Percentiles rank a stretch among this genome's conserved stretches.
Evolutionary conservation across 345 rosid genomes (phyloP).

Genomic region (Viola odorata): DNA sequence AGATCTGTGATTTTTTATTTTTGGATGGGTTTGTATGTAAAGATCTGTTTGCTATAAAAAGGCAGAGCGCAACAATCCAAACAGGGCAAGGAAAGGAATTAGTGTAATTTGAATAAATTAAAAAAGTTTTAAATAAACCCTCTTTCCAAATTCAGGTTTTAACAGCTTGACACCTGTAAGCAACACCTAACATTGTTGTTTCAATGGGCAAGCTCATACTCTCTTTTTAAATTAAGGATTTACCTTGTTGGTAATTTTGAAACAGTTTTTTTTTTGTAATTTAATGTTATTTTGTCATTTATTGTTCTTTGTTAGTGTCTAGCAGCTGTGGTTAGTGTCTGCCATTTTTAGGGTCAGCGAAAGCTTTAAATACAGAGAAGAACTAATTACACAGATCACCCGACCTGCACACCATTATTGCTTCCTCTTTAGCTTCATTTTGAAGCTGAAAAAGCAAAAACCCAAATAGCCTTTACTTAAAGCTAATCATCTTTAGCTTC

Average conservation of each 20-base stretch:
- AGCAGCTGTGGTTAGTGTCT: slow-evolving; percentile 18
- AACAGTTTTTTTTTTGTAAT: slow-evolving; percentile 24
- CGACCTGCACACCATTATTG: slow-evolving; percentile 18
- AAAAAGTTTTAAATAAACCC: background rate
- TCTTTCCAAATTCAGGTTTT: slow-evolving; percentile 12
- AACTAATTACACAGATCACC: slow-evolving; percentile 23
- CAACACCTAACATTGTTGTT: slow-evolving; percentile 23
- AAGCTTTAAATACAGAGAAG: slow-evolving; percentile 22
- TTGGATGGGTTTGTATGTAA: slow-evolving; percentile 15
- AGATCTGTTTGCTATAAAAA: slow-evolving; percentile 19
- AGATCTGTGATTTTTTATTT: slow-evolving; percentile 33
- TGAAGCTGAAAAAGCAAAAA: slow-evolving; percentile 19
- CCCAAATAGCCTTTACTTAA: slow-evolving; percentile 19
- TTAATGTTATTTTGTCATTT: slow-evolving; percentile 22
- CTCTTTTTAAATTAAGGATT: background rate
- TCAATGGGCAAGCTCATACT: background rate
- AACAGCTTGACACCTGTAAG: slow-evolving; percentile 56
- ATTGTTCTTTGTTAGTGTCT: slow-evolving; percentile 13
- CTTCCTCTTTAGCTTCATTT: slow-evolving; percentile 24
- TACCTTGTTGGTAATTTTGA: slow-evolving; percentile 35
- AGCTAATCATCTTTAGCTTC: slow-evolving; percentile 22
- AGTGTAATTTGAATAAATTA: background rate
- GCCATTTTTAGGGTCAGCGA: slow-evolving; percentile 36
- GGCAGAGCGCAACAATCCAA: background rate
- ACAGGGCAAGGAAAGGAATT: background rate